phyloP scores from a whole-genome alignment of 1,284 basidiomycete genomes.

The Leccinum solheimii region DNA sequence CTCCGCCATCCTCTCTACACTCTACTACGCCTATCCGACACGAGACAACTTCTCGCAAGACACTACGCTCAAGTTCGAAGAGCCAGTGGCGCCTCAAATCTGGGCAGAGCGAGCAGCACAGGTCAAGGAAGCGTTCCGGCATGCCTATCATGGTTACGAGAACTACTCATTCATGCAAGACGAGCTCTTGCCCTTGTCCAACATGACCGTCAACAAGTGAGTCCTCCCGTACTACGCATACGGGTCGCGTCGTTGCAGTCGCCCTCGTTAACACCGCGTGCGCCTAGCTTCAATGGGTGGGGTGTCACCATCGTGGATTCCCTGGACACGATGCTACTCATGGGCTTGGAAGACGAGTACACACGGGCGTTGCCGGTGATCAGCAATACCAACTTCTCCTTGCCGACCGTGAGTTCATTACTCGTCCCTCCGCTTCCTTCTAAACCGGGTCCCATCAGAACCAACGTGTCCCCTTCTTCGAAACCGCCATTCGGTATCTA shows the following conservation, averaged over 20 bases:
- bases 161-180: conserved; percentile 56
- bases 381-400: conserved; percentile 61
- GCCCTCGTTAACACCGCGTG: conserved; percentile 10
- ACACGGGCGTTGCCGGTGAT: conserved; percentile 69
- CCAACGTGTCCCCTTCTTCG: conserved; percentile 64
- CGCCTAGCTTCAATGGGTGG: conserved; percentile 76
- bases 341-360: conserved; percentile 82
- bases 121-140: conserved; percentile 60
- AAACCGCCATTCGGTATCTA: conserved; percentile 50
- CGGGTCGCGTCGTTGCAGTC: not conserved
- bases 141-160: conserved; percentile 66
- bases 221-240: conserved; percentile 17
- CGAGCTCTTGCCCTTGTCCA: conserved; percentile 57
- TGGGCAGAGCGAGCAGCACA: conserved; percentile 57
- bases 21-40: conserved; percentile 23
- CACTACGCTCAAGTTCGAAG: conserved; percentile 19
- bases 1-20: conserved; percentile 23
- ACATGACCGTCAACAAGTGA: conserved; percentile 51
- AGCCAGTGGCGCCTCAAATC: conserved; percentile 20
- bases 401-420: conserved; percentile 33
- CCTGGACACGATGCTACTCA: conserved; percentile 86
- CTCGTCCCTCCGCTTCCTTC: not conserved
- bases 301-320: conserved; percentile 83
- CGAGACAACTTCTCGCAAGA: conserved; percentile 5
- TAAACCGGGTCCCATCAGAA: conserved; percentile 21